phyloP scores from a whole-genome alignment of 225 moss, liverwort and hornwort genomes.

The Bryoerythrophyllum caledonicum region DNA sequence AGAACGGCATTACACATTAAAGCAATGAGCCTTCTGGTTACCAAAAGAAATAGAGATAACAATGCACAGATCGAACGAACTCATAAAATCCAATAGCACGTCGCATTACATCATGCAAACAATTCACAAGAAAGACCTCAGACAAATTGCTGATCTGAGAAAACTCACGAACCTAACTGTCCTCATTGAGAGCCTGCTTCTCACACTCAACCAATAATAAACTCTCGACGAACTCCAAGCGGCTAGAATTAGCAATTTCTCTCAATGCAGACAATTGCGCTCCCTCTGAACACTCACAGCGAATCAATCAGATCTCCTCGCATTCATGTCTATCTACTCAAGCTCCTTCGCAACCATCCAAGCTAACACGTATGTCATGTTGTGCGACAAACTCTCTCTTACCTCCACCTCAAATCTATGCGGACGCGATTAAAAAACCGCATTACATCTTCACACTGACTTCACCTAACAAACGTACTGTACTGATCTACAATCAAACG shows the following conservation, averaged over 20 bases:
- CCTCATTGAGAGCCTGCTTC: neutral
- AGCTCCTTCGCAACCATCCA: neutral
- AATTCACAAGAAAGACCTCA: neutral
- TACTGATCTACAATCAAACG: conserved; percentile 3
- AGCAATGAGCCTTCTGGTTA: neutral
- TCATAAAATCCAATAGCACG: neutral
- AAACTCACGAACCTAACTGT: neutral
- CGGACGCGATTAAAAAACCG: neutral
- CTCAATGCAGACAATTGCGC: neutral
- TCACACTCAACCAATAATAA: neutral
- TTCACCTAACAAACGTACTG: neutral
- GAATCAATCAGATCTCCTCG: neutral
- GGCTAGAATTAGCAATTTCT: neutral
- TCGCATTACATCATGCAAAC: neutral
- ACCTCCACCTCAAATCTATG: neutral
- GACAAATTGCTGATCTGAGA: neutral
- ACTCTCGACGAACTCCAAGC: neutral
- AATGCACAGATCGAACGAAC: neutral
- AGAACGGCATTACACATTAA: neutral
- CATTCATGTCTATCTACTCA: neutral
- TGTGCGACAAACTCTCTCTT: neutral
- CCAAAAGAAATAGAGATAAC: neutral
- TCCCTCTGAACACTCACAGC: neutral
- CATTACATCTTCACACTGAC: neutral
- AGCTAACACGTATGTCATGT: neutral